phyloP scores from a whole-genome alignment of 192 early-diverging fungal species.

The Thamnidium elegans region DNA sequence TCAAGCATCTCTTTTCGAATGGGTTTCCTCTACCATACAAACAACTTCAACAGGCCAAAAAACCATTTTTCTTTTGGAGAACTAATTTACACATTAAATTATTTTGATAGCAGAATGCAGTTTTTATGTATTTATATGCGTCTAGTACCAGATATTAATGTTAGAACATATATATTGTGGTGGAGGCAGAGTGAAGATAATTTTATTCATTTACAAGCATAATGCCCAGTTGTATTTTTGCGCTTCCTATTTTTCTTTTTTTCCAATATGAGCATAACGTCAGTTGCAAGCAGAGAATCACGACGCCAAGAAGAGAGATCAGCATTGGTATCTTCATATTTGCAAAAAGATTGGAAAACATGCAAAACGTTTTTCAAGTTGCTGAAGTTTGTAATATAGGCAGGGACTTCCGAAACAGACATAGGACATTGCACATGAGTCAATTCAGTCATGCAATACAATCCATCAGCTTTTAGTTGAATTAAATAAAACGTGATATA shows the following conservation, averaged over 20 bases:
- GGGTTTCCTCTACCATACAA: background rate
- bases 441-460: constrained; percentile 15
- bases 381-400: constrained; percentile 16
- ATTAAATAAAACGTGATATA: constrained; percentile 16
- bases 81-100: too few relatives aligned
- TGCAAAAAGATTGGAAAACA: constrained; percentile 14
- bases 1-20: background rate
- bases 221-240: constrained; percentile 8
- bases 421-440: constrained; percentile 9
- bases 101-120: too few relatives aligned
- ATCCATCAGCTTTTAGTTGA: constrained; percentile 3
- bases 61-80: too few relatives aligned
- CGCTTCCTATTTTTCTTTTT: constrained; percentile 16
- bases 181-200: constrained; percentile 5
- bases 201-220: constrained; percentile 17
- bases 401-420: constrained; percentile 18
- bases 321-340: constrained; percentile 9
- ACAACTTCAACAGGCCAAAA: too few relatives aligned
- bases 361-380: constrained; percentile 5
- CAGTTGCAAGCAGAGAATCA: constrained; percentile 13
- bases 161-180: constrained; percentile 6
- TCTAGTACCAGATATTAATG: constrained; percentile 1
- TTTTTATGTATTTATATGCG: background rate
- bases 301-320: constrained; percentile 12
- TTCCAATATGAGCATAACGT: constrained; percentile 16